Percentiles rank a stretch among this genome's conserved stretches.
phyloP scores from a whole-genome alignment of 192 early-diverging fungal species.

The Backusella circina region DNA sequence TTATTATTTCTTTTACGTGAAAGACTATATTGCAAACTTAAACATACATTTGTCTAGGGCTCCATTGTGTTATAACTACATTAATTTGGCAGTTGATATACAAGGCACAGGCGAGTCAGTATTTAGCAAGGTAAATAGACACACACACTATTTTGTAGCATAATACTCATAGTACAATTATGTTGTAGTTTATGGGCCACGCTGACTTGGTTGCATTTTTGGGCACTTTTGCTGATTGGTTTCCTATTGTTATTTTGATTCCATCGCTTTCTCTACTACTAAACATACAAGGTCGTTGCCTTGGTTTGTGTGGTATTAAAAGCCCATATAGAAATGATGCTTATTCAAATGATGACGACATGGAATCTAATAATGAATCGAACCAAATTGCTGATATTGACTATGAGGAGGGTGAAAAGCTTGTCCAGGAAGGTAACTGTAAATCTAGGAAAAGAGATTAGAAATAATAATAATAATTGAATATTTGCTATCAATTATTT shows the following conservation, averaged over 20 bases:
- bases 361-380: slow-evolving; percentile 13
- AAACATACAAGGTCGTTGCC: slow-evolving; percentile 80
- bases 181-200: slow-evolving; percentile 63
- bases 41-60: slow-evolving; percentile 37
- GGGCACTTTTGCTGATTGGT: slow-evolving; percentile 84
- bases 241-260: slow-evolving; percentile 83
- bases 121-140: slow-evolving; percentile 47
- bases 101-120: slow-evolving; percentile 34
- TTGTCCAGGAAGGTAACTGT: slow-evolving; percentile 28
- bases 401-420: slow-evolving; percentile 25
- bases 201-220: slow-evolving; percentile 90
- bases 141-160: too few relatives aligned
- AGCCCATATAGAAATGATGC: slow-evolving; percentile 34
- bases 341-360: slow-evolving; percentile 28
- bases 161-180: too few relatives aligned
- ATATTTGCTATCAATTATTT: background rate
- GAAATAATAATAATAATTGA: background rate
- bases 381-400: slow-evolving; percentile 16
- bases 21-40: slow-evolving; percentile 24
- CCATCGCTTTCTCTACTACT: slow-evolving; percentile 71
- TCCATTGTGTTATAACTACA: slow-evolving; percentile 94
- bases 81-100: slow-evolving; percentile 63
- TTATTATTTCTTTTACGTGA: background rate
- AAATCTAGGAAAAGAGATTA: background rate
- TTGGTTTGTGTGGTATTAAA: slow-evolving; percentile 57